Percentiles rank a stretch among this genome's conserved stretches.
These are phyloP conservation scores for Phialophora expanda DNA, from an alignment of 2,329 filamentous ascomycete genomes.

Conservation along the genomic window DNA sequence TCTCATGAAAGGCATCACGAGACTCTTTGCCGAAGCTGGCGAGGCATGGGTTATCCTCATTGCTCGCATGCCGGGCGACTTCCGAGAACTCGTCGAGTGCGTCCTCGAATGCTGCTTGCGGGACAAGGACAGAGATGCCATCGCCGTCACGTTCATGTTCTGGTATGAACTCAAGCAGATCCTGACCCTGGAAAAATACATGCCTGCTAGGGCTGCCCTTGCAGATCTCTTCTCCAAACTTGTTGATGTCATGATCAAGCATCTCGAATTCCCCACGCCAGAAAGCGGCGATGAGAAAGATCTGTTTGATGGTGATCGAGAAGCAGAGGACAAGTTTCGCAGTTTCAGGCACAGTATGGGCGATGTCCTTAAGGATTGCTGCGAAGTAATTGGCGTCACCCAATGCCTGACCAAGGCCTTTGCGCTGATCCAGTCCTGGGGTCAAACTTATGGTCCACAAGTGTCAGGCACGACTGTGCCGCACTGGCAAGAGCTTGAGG, in stretches of 20 bases:
- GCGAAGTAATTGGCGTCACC: conserved; percentile 91
- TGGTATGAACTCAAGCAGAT: conserved; percentile 99
- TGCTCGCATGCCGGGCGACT: conserved; percentile 79
- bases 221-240: conserved; percentile 84
- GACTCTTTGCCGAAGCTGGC: conserved; percentile 89
- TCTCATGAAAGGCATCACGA: conserved; percentile 83
- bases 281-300: conserved; percentile 77
- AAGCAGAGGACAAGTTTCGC: conserved; percentile 94
- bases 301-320: conserved; percentile 92
- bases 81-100: conserved; percentile 83
- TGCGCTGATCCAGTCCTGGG: conserved; percentile 84
- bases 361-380: conserved; percentile 95
- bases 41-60: conserved; percentile 94
- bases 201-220: conserved; percentile 75
- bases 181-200: conserved; percentile 86
- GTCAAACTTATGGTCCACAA: conserved; percentile 76
- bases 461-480: conserved; percentile 77
- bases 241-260: conserved; percentile 89
- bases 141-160: conserved; percentile 92
- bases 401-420: conserved; percentile 91
- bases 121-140: conserved; percentile 87
- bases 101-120: conserved; percentile 89
- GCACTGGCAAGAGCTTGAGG: conserved; percentile 95
- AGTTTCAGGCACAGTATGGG: conserved; percentile 98
- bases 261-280: conserved; percentile 82